Evolutionary conservation across 306 rosid genomes (phyloP).

Genomic region (Hippophae gyantsensis): DNA sequence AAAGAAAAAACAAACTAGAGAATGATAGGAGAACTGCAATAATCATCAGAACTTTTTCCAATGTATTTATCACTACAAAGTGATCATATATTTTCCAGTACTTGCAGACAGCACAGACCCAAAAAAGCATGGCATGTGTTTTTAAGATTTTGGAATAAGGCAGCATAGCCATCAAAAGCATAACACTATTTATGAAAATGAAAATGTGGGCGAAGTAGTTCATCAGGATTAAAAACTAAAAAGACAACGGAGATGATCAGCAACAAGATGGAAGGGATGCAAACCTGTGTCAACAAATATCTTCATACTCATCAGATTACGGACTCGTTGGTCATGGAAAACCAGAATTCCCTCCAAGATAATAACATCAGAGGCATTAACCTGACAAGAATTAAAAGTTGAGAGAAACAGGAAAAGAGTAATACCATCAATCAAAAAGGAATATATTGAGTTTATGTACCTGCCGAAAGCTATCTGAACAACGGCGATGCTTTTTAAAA

Average conservation of each 20-base stretch:
- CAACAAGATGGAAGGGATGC: constrained; percentile 9
- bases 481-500: constrained; percentile 81
- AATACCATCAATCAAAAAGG: background rate
- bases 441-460: constrained; percentile 21
- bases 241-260: background rate
- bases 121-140: too few species aligned
- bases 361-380: constrained; percentile 91
- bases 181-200: too few species aligned
- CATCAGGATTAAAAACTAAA: background rate
- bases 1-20: constrained; percentile 3
- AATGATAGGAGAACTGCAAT: background rate
- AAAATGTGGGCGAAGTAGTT: too few species aligned
- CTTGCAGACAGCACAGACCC: too few species aligned
- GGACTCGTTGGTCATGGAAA: constrained; percentile 86
- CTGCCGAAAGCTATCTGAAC: constrained; percentile 80
- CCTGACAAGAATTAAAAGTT: constrained; percentile 30
- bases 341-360: constrained; percentile 96
- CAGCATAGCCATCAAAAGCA: too few species aligned
- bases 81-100: too few species aligned
- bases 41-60: background rate
- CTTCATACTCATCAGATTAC: constrained; percentile 93
- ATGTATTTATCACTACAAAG: too few species aligned
- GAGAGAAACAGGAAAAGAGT: too few species aligned
- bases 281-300: constrained; percentile 95
- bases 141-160: too few species aligned